Base-by-base conservation (phyloP, 1,139 yeast species). In the Suhomyces kunorum region DNA sequence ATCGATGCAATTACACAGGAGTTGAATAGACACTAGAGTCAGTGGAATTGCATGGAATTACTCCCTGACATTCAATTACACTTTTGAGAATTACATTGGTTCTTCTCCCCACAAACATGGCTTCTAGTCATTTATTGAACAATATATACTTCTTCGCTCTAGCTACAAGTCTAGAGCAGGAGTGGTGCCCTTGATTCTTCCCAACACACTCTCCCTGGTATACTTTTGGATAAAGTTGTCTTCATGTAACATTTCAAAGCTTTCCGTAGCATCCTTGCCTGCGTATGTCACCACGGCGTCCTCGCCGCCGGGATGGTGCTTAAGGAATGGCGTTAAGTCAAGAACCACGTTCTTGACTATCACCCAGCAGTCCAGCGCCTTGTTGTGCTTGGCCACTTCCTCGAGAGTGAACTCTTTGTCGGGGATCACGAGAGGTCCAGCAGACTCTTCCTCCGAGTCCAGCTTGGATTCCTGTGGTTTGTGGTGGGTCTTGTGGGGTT, bases 271-370 rank as follows among this genome's bases (percentile, higher is more conserved):
- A 57, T 92, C 98, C 54, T 81, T 82, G 12, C 98, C 98, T 3
- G 95, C 97, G 56, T 82, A 86, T 48, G 77, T 78, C 31, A 83
- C 59, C 32, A 92, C 81, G 20, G 90, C 80, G 20, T 74, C 72
- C 45, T 75, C 76, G 2, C 98, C 98, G 45, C 98, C 98, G 1
- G 98, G 98, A 61, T 92, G 98, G 34, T 80, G 72, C 17, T 79
- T 70, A 42, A 87, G 70, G 56, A 92, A 92, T 25, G 80, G 78
- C 0, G 97, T 85, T 49, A 90, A 74, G 59, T 92, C 88, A 58
- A 88, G 82, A 25, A 87, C 96, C 34, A 85, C 80, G 38, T 89
- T 89, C 50, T 88, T 83, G 44, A 90, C 80, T 8, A 87, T 81
- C 36, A 88, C 84, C 98, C 98, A 90, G 63, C 96, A 83, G 56